phyloP scores from a whole-genome alignment of 2,329 filamentous ascomycete species.

The Fusarium liriodendri region DNA sequence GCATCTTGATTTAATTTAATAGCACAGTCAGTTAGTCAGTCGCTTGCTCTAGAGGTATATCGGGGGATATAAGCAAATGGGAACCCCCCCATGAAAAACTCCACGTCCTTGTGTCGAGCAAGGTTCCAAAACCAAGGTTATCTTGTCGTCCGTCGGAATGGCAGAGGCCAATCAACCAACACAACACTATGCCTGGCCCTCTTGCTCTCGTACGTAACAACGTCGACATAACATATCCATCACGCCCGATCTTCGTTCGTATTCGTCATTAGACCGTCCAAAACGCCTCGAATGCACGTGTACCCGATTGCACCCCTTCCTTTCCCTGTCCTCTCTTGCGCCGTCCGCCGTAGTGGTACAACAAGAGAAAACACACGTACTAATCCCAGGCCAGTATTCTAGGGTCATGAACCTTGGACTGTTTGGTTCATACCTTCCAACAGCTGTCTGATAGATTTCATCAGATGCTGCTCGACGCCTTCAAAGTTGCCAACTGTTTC shows the following conservation, averaged over 20 bases:
- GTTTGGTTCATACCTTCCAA: constrained; percentile 55
- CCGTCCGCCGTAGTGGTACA: background rate
- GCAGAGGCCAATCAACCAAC: constrained; percentile 2
- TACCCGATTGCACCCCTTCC: constrained; percentile 20
- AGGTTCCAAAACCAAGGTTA: constrained; percentile 4
- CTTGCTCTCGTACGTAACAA: constrained; percentile 11
- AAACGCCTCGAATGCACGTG: constrained; percentile 39
- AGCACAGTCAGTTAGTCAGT: constrained; percentile 20
- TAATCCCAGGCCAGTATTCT: background rate
- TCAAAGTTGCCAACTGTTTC: constrained; percentile 51
- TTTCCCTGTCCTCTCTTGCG: constrained; percentile 3
- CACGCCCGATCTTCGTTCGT: constrained; percentile 33
- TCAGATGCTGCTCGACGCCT: constrained; percentile 55
- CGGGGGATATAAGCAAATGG: constrained; percentile 29
- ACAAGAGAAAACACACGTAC: background rate
- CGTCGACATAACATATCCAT: constrained; percentile 32
- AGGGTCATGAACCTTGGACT: constrained; percentile 36
- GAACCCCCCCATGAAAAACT: constrained; percentile 33
- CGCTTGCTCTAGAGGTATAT: constrained; percentile 45
- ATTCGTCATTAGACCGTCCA: constrained; percentile 41
- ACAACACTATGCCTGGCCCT: background rate
- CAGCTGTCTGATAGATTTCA: constrained; percentile 54
- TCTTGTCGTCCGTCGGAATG: constrained; percentile 13
- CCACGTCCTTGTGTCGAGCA: constrained; percentile 22
- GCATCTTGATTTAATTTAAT: background rate